These are phyloP conservation scores for Lactifluus piperatus DNA, from an alignment of 768 basidiomycete species.

Conservation along the genomic window DNA sequence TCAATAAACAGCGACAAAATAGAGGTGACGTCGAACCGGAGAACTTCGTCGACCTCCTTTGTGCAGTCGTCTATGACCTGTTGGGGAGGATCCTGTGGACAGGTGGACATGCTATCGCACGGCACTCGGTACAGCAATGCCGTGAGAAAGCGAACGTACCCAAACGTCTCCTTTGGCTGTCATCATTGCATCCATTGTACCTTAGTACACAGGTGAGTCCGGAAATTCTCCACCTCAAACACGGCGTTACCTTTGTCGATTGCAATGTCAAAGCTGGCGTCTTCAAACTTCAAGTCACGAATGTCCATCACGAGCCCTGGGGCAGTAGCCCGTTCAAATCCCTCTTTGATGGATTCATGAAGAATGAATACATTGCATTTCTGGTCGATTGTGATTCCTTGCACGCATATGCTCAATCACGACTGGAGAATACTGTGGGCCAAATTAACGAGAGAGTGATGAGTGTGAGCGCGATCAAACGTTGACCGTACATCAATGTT, in stretches of 20 bases:
- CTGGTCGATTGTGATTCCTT: slow-evolving; percentile 45
- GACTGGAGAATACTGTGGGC: slow-evolving; percentile 57
- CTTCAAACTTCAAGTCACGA: slow-evolving; percentile 51
- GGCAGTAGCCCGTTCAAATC: neutral
- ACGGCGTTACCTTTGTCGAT: slow-evolving; percentile 63
- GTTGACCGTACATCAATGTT: slow-evolving; percentile 59
- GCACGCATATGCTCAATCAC: slow-evolving; percentile 66
- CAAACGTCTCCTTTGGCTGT: slow-evolving; percentile 75
- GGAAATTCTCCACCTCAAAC: neutral
- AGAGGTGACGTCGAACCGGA: slow-evolving; percentile 41
- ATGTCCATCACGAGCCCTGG: slow-evolving; percentile 84
- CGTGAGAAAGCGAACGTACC: slow-evolving; percentile 32
- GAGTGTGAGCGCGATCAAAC: neutral
- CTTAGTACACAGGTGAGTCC: slow-evolving; percentile 23
- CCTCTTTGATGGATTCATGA: neutral
- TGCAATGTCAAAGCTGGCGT: slow-evolving; percentile 61
- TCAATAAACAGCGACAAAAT: neutral
- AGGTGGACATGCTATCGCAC: neutral
- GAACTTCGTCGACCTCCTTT: slow-evolving; percentile 66
- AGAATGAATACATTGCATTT: slow-evolving; percentile 56
- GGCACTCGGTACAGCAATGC: neutral
- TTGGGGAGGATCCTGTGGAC: slow-evolving; percentile 60
- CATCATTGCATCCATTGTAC: slow-evolving; percentile 90
- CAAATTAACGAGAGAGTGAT: neutral
- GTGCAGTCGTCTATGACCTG: slow-evolving; percentile 63